Evolutionary conservation across 2,329 filamentous ascomycete genomes (phyloP).

Genomic region (Verticillium tricorpus): DNA sequence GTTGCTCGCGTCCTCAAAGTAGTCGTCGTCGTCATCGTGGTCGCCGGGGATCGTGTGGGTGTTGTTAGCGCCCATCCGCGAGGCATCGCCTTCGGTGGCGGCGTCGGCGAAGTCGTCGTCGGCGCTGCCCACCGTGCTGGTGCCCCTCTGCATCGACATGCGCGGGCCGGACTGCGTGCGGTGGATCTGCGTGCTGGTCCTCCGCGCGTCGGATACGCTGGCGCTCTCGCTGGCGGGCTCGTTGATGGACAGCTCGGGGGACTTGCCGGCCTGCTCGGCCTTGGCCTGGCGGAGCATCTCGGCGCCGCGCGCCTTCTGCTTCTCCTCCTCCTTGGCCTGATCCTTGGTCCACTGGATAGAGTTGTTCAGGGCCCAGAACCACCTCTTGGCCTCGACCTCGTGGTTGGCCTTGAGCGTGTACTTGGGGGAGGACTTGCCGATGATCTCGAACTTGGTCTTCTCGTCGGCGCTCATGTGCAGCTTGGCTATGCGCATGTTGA

Average conservation of each 20-base stretch:
- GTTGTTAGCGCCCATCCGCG: slow-evolving; percentile 29
- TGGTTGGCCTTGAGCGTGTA: slow-evolving; percentile 98
- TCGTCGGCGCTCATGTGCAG: slow-evolving; percentile 96
- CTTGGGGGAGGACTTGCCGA: slow-evolving; percentile 96
- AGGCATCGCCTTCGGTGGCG: slow-evolving; percentile 31
- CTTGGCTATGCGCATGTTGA: slow-evolving; percentile 96
- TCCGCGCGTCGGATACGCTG: slow-evolving; percentile 42
- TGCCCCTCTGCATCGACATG: slow-evolving; percentile 27
- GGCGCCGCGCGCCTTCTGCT: slow-evolving; percentile 66
- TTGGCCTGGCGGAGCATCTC: slow-evolving; percentile 76
- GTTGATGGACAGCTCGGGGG: slow-evolving; percentile 39
- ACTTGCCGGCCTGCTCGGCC: slow-evolving; percentile 59
- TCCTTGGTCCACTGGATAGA: slow-evolving; percentile 98
- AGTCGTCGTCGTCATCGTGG: slow-evolving; percentile 74
- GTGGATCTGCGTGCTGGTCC: slow-evolving; percentile 40
- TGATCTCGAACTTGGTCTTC: slow-evolving; percentile 96
- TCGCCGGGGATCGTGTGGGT: slow-evolving; percentile 32
- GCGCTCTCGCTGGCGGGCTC: slow-evolving; percentile 47
- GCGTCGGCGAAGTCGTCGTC: slow-evolving; percentile 50
- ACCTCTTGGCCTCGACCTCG: slow-evolving; percentile 94
- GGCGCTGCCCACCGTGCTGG: slow-evolving; percentile 43
- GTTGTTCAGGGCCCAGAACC: slow-evolving; percentile 99
- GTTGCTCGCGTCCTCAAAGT: slow-evolving; percentile 68
- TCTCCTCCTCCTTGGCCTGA: slow-evolving; percentile 86
- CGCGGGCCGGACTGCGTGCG: slow-evolving; percentile 32